phyloP scores from a whole-genome alignment of 2,329 filamentous ascomycete species.

The Venturia oleaginea region DNA sequence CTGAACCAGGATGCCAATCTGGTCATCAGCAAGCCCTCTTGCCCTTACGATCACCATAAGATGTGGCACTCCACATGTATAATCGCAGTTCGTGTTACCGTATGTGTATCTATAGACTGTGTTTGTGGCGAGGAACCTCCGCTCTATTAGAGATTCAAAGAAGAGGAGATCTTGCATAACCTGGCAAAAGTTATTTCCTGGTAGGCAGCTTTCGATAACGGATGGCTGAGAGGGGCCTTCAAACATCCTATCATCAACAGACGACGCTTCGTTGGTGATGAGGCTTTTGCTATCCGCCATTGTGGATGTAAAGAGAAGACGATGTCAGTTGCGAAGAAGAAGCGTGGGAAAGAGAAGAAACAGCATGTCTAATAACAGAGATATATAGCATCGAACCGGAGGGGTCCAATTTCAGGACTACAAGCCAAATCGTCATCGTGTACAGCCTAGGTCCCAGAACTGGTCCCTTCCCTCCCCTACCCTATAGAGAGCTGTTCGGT shows the following conservation, averaged over 20 bases:
- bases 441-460: conserved; percentile 17
- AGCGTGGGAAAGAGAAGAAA: conserved; percentile 5
- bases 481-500: conserved; percentile 17
- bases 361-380: conserved; percentile 16
- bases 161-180: conserved; percentile 17
- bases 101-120: conserved; percentile 17
- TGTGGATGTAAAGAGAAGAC: conserved; percentile 17
- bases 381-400: conserved; percentile 17
- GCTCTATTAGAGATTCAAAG: conserved; percentile 17
- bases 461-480: conserved; percentile 16
- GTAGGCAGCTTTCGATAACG: conserved; percentile 16
- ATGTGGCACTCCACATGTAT: conserved; percentile 16
- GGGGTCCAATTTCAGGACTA: conserved; percentile 17
- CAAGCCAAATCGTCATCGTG: conserved; percentile 15
- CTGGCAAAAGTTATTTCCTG: conserved; percentile 17
- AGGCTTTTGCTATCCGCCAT: conserved; percentile 17
- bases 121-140: conserved; percentile 16
- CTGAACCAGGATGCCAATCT: conserved; percentile 17
- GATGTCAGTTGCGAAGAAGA: conserved; percentile 15
- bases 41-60: conserved; percentile 16
- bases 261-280: conserved; percentile 16
- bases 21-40: conserved; percentile 16
- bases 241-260: conserved; percentile 15
- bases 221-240: conserved; percentile 15
- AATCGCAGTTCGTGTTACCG: conserved; percentile 15